phyloP scores from a whole-genome alignment of 1,139 yeast species.

The Geotrichum klebahnii region DNA sequence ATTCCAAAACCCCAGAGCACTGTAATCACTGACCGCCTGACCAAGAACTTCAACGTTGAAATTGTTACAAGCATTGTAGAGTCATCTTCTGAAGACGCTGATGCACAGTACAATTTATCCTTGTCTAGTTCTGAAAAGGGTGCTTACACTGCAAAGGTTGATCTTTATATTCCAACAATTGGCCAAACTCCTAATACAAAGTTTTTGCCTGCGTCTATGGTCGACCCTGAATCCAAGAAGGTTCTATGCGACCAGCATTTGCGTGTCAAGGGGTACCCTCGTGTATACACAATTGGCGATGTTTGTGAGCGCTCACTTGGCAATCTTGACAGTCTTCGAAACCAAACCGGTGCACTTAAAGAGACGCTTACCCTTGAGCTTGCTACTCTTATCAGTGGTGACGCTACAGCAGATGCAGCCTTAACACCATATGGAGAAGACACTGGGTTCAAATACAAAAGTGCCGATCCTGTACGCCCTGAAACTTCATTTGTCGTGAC shows the following conservation, averaged over 20 bases:
- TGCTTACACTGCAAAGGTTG: conserved; percentile 22
- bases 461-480: not conserved
- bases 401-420: too few relatives aligned
- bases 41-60: conserved; percentile 27
- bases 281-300: conserved; percentile 34
- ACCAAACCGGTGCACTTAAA: conserved; percentile 12
- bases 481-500: not conserved
- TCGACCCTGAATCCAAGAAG: conserved; percentile 24
- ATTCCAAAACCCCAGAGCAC: conserved; percentile 21
- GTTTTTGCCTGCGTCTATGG: conserved; percentile 27
- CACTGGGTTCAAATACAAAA: not conserved
- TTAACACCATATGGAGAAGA: too few relatives aligned
- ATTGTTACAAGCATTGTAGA: conserved; percentile 24
- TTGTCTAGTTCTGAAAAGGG: not conserved
- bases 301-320: conserved; percentile 17
- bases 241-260: conserved; percentile 27
- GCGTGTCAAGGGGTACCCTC: conserved; percentile 26
- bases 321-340: conserved; percentile 1
- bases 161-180: conserved; percentile 25
- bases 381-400: not conserved
- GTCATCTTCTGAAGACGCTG: conserved; percentile 10
- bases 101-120: not conserved
- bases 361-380: conserved; percentile 14
- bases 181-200: conserved; percentile 31
- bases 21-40: conserved; percentile 22